Conservation (phyloP, 2,329 filamentous ascomycete species). For the Pseudogymnoascus sp. region DNA sequence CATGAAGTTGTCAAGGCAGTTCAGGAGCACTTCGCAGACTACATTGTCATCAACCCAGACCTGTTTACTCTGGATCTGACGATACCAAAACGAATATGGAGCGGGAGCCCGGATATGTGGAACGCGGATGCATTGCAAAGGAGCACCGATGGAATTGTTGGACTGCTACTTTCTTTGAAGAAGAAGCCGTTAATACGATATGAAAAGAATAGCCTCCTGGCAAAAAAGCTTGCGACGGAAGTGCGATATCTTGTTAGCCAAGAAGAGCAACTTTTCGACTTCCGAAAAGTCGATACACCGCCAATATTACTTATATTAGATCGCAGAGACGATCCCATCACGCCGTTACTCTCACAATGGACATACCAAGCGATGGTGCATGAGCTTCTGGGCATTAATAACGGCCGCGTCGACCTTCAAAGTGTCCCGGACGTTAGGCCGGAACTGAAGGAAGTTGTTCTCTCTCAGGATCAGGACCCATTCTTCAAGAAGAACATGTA, state of each 20-base stretch:
- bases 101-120: conserved; percentile 75
- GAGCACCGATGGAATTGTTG: conserved; percentile 78
- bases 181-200: conserved; percentile 95
- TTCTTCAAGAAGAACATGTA: conserved; percentile 99
- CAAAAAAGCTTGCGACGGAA: conserved; percentile 89
- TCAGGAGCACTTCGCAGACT: conserved; percentile 95
- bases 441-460: conserved; percentile 85
- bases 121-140: conserved; percentile 81
- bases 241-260: conserved; percentile 89
- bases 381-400: conserved; percentile 85
- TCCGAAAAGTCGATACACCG: conserved; percentile 87
- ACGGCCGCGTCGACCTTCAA: conserved; percentile 85
- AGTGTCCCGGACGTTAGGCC: conserved; percentile 76
- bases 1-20: conserved; percentile 92
- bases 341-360: conserved; percentile 91
- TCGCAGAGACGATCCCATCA: conserved; percentile 87
- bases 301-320: conserved; percentile 88
- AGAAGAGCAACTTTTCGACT: conserved; percentile 94
- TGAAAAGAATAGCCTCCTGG: conserved; percentile 79
- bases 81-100: conserved; percentile 72
- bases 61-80: conserved; percentile 73
- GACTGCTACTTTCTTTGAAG: conserved; percentile 78
- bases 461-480: conserved; percentile 94
- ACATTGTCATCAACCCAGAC: conserved; percentile 89
- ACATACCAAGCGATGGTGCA: conserved; percentile 99